Percentiles rank a stretch among this genome's conserved stretches.
Evolutionary conservation across 768 basidiomycete genomes (phyloP).

Genomic region (Pisolithus microcarpus): DNA sequence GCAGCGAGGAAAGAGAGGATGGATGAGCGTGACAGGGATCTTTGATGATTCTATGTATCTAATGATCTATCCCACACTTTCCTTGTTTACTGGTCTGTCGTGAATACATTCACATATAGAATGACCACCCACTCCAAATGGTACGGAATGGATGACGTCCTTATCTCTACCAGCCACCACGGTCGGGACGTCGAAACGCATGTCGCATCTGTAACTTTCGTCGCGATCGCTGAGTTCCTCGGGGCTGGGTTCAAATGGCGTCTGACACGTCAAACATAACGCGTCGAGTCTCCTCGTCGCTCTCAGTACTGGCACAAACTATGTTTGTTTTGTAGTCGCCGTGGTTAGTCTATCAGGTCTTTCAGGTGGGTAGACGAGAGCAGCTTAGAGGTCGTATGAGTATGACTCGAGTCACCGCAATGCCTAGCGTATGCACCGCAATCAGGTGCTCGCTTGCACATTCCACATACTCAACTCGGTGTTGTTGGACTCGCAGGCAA

Average conservation of each 20-base stretch:
- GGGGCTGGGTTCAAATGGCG: constrained; percentile 3
- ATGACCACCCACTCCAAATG: too few species aligned
- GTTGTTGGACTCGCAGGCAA: constrained; percentile 77
- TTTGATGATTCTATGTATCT: too few species aligned
- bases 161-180: too few species aligned
- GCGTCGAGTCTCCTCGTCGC: constrained; percentile 40
- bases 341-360: not conserved
- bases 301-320: constrained; percentile 64
- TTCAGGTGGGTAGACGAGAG: too few species aligned
- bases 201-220: not conserved
- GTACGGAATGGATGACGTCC: too few species aligned
- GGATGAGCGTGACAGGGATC: not conserved
- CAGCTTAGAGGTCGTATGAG: too few species aligned
- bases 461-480: constrained; percentile 78
- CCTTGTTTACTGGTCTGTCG: too few species aligned
- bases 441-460: constrained; percentile 64
- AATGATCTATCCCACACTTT: too few species aligned
- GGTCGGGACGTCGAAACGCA: too few species aligned
- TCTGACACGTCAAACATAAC: constrained; percentile 7
- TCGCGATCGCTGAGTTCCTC: not conserved
- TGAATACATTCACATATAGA: too few species aligned
- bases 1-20: not conserved
- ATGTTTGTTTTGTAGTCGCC: constrained; percentile 41
- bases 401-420: too few species aligned
- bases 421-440: constrained; percentile 77